Conservation (phyloP, 768 basidiomycete species). For the Boletus huronensis region DNA sequence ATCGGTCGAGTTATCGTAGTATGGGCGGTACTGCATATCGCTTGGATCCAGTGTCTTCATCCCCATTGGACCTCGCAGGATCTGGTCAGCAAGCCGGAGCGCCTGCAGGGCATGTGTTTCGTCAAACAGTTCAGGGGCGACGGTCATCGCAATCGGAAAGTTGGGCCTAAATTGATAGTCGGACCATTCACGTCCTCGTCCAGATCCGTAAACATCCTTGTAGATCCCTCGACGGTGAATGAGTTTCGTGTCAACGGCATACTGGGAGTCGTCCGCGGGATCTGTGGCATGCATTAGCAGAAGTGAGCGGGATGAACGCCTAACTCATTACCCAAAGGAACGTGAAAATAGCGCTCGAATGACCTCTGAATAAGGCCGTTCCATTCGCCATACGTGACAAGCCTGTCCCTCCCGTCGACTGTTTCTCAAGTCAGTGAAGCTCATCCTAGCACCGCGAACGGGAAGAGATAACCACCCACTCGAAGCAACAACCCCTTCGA, state of each 20-base stretch:
- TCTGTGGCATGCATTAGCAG: slow-evolving; percentile 42
- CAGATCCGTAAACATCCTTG: slow-evolving; percentile 96
- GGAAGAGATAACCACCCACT: slow-evolving; percentile 46
- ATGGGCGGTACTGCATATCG: slow-evolving; percentile 86
- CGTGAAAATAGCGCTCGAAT: slow-evolving; percentile 89
- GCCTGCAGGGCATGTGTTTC: slow-evolving; percentile 75
- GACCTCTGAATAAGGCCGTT: slow-evolving; percentile 74
- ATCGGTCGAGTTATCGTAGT: slow-evolving; percentile 94
- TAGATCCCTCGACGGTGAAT: slow-evolving; percentile 93
- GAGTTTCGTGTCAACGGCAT: slow-evolving; percentile 64
- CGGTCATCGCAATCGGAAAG: slow-evolving; percentile 94
- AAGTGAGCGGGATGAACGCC: neutral
- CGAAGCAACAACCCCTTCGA: slow-evolving; percentile 79
- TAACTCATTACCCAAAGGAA: slow-evolving; percentile 60
- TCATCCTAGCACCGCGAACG: neutral
- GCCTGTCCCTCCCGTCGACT: slow-evolving; percentile 67
- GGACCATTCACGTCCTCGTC: slow-evolving; percentile 85
- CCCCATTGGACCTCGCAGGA: slow-evolving; percentile 84
- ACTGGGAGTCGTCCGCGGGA: slow-evolving; percentile 63
- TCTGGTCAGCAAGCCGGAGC: slow-evolving; percentile 72
- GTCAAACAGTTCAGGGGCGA: slow-evolving; percentile 94
- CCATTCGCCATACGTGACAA: slow-evolving; percentile 92
- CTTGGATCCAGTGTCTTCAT: slow-evolving; percentile 93
- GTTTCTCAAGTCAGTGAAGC: slow-evolving; percentile 1
- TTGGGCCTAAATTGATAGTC: slow-evolving; percentile 95